Conservation (phyloP, 106 monocot species). For the Allium sativum region DNA sequence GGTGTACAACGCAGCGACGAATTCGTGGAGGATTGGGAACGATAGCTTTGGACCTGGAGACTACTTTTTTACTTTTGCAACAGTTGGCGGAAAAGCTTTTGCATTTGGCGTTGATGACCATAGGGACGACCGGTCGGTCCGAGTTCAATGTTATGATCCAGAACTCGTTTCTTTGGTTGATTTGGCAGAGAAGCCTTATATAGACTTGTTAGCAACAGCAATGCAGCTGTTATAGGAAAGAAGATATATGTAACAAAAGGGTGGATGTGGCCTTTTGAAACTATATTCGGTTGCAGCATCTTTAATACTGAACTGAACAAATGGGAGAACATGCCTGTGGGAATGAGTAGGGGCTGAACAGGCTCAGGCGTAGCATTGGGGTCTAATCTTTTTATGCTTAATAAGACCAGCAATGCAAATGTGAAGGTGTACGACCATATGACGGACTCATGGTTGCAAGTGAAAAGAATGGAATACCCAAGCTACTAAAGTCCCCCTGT, state of each 20-base stretch:
- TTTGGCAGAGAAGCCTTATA: too few species aligned
- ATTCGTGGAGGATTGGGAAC: conserved; percentile 1
- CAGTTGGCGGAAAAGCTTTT: not conserved
- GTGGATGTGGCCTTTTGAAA: conserved; percentile 8
- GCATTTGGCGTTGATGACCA: not conserved
- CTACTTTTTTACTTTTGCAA: conserved; percentile 1
- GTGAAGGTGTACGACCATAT: conserved; percentile 8
- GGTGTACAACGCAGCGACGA: not conserved
- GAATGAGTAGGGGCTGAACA: conserved; percentile 11
- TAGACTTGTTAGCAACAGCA: too few species aligned
- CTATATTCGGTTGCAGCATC: not conserved
- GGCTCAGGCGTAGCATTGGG: conserved; percentile 1
- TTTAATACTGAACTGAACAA: not conserved
- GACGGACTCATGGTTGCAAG: not conserved
- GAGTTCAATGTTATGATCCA: conserved; percentile 7
- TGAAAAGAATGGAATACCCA: conserved; percentile 1
- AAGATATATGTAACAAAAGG: conserved; percentile 4
- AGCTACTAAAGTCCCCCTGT: not conserved
- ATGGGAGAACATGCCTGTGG: conserved; percentile 1
- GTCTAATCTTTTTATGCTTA: not conserved
- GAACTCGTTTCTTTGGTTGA: not conserved
- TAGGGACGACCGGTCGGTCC: not conserved
- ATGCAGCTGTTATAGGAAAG: not conserved
- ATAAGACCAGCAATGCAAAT: not conserved
- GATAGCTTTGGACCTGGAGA: not conserved